Evolutionary conservation across 2,329 filamentous ascomycete species (phyloP), one percentile per base, ranked within the genome.

Genomic region (Bipolaris zeicola): DNA sequence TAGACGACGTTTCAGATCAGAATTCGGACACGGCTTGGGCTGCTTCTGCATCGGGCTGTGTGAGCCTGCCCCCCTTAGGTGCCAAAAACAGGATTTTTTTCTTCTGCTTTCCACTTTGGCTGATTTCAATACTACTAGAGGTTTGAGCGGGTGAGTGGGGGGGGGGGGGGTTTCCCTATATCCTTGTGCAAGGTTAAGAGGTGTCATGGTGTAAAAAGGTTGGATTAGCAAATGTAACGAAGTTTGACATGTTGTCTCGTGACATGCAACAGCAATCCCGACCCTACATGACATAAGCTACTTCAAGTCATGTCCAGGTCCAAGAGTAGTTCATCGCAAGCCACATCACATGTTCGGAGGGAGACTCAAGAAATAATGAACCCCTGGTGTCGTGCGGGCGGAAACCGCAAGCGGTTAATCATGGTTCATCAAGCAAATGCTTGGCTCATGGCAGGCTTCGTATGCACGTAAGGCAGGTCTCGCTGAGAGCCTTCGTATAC

Each of bases 1-100:
- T 22, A 28, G 44, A 43, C 31, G 52, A 42, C 38, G 38, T 37
- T 50, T 43, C 45, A 47, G 45, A 26, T 33, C 3, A 42, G 38
- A 10, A 31, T 28, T 26, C 13, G 11, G 20, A 42, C 39, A 42
- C 39, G 39, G 22, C 2, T 42, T 42, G 39, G 39, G 10, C 28
- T 28, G 38, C 16, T 41, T 28, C 28, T 18, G 26, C 26, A 20
- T 48, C 13, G 28, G 37, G 36, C 18, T 49, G 26, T 14, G 10
- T 31, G 42, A 8, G 7, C 26, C 5, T 2, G 2, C 26, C 11
- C 8, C 43, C 43, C 18, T 11, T 34, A 10, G 28, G 28, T 13
- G 2, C 10, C 7, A 10, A 13, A 31, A 31, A 31, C 20, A 42
- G 18, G 6, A 3, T 20, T 31, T 26, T 11, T 18, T 20, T 14